These are phyloP conservation scores for Myxozyma kluyveri DNA, from an alignment of 805 yeast species.

Conservation along the genomic window DNA sequence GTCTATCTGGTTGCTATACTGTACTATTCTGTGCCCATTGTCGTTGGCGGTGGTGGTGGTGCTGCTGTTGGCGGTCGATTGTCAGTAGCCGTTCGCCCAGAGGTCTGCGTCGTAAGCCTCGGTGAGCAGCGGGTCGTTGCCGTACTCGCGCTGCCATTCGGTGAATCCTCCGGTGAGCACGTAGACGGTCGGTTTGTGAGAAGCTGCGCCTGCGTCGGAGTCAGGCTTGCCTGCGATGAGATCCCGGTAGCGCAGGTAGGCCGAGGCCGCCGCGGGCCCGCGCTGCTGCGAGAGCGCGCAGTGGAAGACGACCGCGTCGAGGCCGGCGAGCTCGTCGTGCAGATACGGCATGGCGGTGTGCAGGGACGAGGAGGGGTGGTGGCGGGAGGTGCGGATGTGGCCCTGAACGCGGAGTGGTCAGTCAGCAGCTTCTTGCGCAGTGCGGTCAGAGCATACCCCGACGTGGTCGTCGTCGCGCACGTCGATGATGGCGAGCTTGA, in stretches of 20 bases:
- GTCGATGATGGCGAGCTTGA: constrained; percentile 53
- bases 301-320: constrained; percentile 71
- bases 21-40: too few species aligned
- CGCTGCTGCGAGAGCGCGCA: constrained; percentile 89
- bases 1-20: too few species aligned
- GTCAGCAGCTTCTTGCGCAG: constrained; percentile 2
- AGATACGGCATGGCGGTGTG: constrained; percentile 42
- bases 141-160: constrained; percentile 76
- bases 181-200: constrained; percentile 54
- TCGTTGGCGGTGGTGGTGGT: too few species aligned
- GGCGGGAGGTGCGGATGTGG: constrained; percentile 56
- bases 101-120: constrained; percentile 53
- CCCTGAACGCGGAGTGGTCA: constrained; percentile 41
- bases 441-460: constrained; percentile 51
- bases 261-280: constrained; percentile 81
- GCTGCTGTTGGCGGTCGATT: too few species aligned
- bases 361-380: constrained; percentile 54
- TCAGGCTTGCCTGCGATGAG: constrained; percentile 12
- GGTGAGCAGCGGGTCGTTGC: constrained; percentile 62
- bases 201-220: constrained; percentile 33
- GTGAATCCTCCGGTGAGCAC: constrained; percentile 82
- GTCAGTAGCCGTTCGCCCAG: too few species aligned
- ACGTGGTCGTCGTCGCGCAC: constrained; percentile 80
- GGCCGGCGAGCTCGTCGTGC: constrained; percentile 37
- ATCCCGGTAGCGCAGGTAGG: constrained; percentile 50